Evolutionary conservation across 257 asterid genomes (phyloP).

Genomic region (Capsicum rhomboideum): DNA sequence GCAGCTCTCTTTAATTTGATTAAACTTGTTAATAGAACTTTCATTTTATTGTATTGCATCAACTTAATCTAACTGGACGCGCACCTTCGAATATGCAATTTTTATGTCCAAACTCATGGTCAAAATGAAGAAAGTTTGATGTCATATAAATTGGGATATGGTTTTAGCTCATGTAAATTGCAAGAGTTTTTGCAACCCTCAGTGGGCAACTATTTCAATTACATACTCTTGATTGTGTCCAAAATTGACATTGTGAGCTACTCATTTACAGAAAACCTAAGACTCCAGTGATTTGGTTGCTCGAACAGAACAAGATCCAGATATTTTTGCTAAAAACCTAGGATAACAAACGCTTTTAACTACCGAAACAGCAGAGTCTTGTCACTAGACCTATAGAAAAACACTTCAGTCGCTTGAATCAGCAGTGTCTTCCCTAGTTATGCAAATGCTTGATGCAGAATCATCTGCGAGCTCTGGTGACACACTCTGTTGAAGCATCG

Average conservation of each 20-base stretch:
- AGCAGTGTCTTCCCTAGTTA: conserved; percentile 19
- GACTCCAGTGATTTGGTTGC: neutral
- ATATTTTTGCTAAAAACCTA: neutral
- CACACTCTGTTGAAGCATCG: conserved; percentile 17
- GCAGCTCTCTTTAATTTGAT: neutral
- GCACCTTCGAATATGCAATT: too few species aligned
- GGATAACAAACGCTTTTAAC: neutral
- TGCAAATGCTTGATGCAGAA: conserved; percentile 34
- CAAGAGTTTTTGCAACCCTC: neutral
- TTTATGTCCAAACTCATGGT: too few species aligned
- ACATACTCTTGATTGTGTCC: neutral
- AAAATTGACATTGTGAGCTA: neutral
- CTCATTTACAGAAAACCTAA: neutral
- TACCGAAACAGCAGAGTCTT: neutral
- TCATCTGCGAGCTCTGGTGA: neutral
- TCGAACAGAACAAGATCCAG: neutral
- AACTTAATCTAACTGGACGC: too few species aligned
- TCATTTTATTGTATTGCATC: neutral
- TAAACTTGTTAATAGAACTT: neutral
- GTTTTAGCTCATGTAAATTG: neutral
- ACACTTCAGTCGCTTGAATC: neutral
- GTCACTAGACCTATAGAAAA: neutral
- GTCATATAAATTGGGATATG: too few species aligned
- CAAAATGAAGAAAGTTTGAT: too few species aligned
- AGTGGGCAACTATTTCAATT: neutral